A percentile compares a stretch with the other conserved stretches of the same genome.
These are phyloP conservation scores for Silene noctiflora DNA, from an alignment of 179 eudicot genomes.

Conservation along the genomic window DNA sequence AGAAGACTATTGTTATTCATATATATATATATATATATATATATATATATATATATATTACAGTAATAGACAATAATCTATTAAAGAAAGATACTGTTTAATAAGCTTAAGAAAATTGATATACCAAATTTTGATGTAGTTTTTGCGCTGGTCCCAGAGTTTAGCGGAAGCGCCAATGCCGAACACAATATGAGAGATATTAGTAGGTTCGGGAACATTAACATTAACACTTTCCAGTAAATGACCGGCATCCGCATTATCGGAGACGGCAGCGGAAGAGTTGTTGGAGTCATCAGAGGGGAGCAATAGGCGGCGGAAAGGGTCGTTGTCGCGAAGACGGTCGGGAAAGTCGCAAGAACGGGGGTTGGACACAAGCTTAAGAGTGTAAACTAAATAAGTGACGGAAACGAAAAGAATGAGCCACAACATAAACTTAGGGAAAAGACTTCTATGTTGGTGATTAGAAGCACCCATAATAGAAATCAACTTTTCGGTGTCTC, in stretches of 20 bases:
- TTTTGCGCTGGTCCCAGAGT: conserved; percentile 60
- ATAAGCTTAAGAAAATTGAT: too few relatives aligned
- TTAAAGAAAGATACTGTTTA: too few relatives aligned
- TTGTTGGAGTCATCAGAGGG: background rate
- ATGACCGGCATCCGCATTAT: too few relatives aligned
- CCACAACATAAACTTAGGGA: conserved; percentile 53
- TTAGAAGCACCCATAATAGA: conserved; percentile 8
- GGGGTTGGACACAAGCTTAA: conserved; percentile 47
- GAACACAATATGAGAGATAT: conserved; percentile 63
- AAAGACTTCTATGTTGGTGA: conserved; percentile 12
- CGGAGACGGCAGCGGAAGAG: background rate
- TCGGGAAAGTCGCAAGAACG: conserved; percentile 4
- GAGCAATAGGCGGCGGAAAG: background rate
- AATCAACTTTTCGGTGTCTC: conserved; percentile 43
- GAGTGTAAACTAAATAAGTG: conserved; percentile 66
- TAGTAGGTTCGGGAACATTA: conserved; percentile 18
- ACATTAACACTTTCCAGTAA: too few relatives aligned
- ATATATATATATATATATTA: too few relatives aligned
- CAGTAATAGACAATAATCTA: too few relatives aligned
- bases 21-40: too few relatives aligned
- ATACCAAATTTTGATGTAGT: conserved; percentile 52
- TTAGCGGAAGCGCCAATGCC: conserved; percentile 86
- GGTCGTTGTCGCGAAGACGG: background rate
- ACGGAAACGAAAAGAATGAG: conserved; percentile 61
- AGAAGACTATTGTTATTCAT: background rate